Percentiles rank a stretch among this genome's conserved stretches.
These are phyloP conservation scores for Bruguiera parviflora DNA, from an alignment of 345 rosid species.

Conservation along the genomic window DNA sequence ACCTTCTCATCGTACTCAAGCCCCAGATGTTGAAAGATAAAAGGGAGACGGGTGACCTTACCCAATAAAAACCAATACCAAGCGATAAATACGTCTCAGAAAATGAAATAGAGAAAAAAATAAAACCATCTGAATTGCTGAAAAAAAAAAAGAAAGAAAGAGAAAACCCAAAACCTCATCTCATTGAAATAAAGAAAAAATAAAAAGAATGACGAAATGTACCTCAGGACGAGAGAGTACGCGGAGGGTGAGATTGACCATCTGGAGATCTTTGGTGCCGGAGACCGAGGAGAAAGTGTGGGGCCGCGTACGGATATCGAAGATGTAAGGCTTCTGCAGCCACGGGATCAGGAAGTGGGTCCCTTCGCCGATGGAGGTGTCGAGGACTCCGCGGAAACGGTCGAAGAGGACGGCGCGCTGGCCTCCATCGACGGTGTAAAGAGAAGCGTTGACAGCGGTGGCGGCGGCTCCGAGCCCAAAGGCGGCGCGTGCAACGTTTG, in stretches of 20 bases:
- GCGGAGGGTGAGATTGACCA: conserved; percentile 97
- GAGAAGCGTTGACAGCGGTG: conserved; percentile 55
- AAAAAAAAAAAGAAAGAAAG: neutral
- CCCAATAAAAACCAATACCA: neutral
- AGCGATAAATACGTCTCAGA: neutral
- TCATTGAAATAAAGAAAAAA: too few species aligned
- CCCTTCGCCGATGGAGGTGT: conserved; percentile 77
- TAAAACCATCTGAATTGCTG: neutral
- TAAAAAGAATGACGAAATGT: neutral
- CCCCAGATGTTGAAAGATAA: conserved; percentile 80
- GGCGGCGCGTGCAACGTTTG: conserved; percentile 68
- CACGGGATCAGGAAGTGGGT: conserved; percentile 87
- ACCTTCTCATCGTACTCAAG: conserved; percentile 91
- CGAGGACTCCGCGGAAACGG: conserved; percentile 85
- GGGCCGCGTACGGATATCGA: conserved; percentile 82
- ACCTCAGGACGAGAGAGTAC: conserved; percentile 95
- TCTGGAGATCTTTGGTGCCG: conserved; percentile 98
- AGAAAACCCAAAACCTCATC: too few species aligned
- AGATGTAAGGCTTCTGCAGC: conserved; percentile 86
- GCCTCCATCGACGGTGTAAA: conserved; percentile 97
- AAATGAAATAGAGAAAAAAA: neutral
- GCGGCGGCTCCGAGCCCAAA: conserved; percentile 76
- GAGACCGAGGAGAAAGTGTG: conserved; percentile 94
- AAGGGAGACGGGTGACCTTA: conserved; percentile 66
- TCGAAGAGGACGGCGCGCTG: conserved; percentile 92